Evolutionary conservation across 192 early-diverging fungal genomes (phyloP).

Genomic region (Mortierella hygrophila): DNA sequence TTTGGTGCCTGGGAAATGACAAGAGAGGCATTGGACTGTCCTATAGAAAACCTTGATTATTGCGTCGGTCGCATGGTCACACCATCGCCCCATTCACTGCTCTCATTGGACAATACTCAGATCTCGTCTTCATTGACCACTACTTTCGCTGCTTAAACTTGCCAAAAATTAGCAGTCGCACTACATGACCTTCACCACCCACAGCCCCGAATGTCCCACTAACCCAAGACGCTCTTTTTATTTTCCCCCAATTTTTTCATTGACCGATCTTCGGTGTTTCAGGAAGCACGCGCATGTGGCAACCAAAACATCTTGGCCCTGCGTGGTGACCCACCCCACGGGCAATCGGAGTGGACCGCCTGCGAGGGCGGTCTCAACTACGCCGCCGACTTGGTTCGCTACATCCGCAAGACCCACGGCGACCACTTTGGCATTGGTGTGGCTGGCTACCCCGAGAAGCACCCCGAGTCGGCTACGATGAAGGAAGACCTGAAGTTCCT

Average conservation of each 20-base stretch:
- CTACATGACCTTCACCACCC: not conserved
- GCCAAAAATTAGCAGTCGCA: not conserved
- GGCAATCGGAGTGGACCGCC: slow-evolving; percentile 83
- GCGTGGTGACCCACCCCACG: slow-evolving; percentile 94
- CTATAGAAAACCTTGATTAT: slow-evolving; percentile 27
- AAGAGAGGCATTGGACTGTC: not conserved
- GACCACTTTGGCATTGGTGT: slow-evolving; percentile 97
- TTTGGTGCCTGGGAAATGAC: not conserved
- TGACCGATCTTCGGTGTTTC: slow-evolving; percentile 3
- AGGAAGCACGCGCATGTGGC: slow-evolving; percentile 90
- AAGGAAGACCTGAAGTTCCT: slow-evolving; percentile 86
- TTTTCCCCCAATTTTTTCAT: not conserved
- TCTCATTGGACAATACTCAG: not conserved
- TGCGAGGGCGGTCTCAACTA: slow-evolving; percentile 90
- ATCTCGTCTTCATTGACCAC: not conserved
- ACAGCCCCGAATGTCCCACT: not conserved
- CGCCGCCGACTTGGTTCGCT: slow-evolving; percentile 90
- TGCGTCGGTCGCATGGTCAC: not conserved
- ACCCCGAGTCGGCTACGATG: slow-evolving; percentile 78
- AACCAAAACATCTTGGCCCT: slow-evolving; percentile 98
- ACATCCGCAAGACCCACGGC: slow-evolving; percentile 91
- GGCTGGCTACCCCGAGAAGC: slow-evolving; percentile 97
- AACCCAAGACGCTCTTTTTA: not conserved
- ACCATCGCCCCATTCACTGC: slow-evolving; percentile 1
- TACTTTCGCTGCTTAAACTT: not conserved